Evolutionary conservation across 176 grass and related monocot genomes (phyloP).

Genomic region (Poa pratensis): DNA sequence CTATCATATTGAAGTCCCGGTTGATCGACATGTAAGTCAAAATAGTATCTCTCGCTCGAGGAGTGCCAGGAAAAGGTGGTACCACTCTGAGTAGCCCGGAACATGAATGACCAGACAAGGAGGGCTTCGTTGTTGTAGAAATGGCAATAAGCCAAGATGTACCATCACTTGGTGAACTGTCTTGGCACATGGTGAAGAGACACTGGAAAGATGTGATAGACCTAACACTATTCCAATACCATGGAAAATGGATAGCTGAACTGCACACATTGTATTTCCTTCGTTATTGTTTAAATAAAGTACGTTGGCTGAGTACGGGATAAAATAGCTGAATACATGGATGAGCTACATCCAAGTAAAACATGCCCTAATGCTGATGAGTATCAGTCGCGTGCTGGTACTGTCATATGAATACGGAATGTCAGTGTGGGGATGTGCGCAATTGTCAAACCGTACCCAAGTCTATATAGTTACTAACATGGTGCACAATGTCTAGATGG

Average conservation of each 20-base stretch:
- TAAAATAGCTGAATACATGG: background rate
- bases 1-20: background rate
- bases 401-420: background rate
- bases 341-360: background rate
- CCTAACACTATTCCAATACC: background rate
- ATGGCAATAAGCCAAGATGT: background rate
- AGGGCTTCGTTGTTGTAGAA: background rate
- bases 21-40: background rate
- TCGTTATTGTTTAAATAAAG: background rate
- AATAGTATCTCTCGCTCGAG: background rate
- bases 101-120: background rate
- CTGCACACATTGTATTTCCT: background rate
- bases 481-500: background rate
- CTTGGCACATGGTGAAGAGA: background rate
- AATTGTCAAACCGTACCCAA: background rate
- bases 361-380: background rate
- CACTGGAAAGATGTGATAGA: background rate
- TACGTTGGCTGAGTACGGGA: background rate
- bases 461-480: constrained; percentile 12
- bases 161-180: background rate
- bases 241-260: background rate
- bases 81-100: background rate
- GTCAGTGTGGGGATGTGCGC: background rate
- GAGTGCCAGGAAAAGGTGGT: background rate
- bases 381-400: background rate